Conservation (phyloP, 176 grass and related monocot species). For the Oryza meridionalis region DNA sequence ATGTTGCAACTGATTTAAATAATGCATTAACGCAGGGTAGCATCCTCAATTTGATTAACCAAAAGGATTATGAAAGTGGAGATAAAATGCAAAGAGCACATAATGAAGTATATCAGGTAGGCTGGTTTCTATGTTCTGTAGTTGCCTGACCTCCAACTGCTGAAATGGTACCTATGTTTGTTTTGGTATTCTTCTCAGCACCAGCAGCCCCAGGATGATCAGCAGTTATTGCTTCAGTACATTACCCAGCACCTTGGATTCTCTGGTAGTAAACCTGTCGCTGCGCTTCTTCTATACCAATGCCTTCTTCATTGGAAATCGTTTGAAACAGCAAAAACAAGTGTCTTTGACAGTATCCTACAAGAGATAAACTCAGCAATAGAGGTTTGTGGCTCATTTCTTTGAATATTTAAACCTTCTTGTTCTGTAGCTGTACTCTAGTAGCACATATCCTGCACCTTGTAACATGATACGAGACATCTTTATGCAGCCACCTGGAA, state of each 20-base stretch:
- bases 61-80: slow-evolving; percentile 65
- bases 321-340: slow-evolving; percentile 71
- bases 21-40: slow-evolving; percentile 38
- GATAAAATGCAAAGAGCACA: slow-evolving; percentile 69
- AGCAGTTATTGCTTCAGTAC: slow-evolving; percentile 63
- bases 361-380: slow-evolving; percentile 61
- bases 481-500: slow-evolving; percentile 40
- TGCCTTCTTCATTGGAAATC: slow-evolving; percentile 72
- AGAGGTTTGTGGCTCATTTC: slow-evolving; percentile 51
- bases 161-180: background rate
- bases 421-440: slow-evolving; percentile 8
- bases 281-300: slow-evolving; percentile 67
- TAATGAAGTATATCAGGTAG: slow-evolving; percentile 75
- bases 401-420: slow-evolving; percentile 34
- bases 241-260: slow-evolving; percentile 72
- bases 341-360: slow-evolving; percentile 68
- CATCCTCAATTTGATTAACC: slow-evolving; percentile 40
- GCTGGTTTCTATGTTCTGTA: slow-evolving; percentile 26
- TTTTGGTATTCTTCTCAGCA: slow-evolving; percentile 41
- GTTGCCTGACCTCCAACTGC: slow-evolving; percentile 13
- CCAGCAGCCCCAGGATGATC: slow-evolving; percentile 54
- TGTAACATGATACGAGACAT: slow-evolving; percentile 35
- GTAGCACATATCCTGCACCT: slow-evolving; percentile 21
- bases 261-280: slow-evolving; percentile 47
- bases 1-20: background rate